These are phyloP conservation scores for Arthrobotrys entomopaga DNA, from an alignment of 2,329 filamentous ascomycete genomes.

Conservation along the genomic window DNA sequence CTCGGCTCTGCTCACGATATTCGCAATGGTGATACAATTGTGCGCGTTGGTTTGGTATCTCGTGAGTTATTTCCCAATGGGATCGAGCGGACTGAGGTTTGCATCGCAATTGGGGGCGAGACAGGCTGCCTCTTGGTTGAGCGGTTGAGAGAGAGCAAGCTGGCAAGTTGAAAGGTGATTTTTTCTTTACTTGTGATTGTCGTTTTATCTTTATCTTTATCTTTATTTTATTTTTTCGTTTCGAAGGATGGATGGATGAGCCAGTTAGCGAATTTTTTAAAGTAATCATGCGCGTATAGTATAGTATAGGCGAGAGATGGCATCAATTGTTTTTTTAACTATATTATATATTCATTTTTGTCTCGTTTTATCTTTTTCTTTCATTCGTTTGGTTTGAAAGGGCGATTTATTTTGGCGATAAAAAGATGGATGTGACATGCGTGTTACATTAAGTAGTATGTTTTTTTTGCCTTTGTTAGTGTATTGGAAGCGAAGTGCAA, in stretches of 20 bases:
- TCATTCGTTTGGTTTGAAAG: conserved; percentile 1
- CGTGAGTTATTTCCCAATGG: conserved; percentile 98
- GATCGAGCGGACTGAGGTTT: conserved; percentile 84
- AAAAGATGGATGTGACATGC: conserved; percentile 3
- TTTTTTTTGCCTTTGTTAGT: background rate
- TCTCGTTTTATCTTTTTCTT: no score
- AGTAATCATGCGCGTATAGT: no score
- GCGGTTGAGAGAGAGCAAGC: conserved; percentile 66
- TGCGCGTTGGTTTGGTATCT: conserved; percentile 89
- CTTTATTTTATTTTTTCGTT: no score
- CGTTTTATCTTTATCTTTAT: conserved; percentile 6
- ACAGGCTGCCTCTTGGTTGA: conserved; percentile 88
- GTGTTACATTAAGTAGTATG: conserved; percentile 11
- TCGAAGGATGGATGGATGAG: no score
- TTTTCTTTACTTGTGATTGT: conserved; percentile 4
- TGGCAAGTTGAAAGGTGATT: background rate
- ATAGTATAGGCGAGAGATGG: no score
- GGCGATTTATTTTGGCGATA: conserved; percentile 16
- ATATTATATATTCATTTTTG: no score
- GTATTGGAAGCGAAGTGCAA: background rate
- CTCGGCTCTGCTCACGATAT: conserved; percentile 82
- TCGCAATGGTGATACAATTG: conserved; percentile 85
- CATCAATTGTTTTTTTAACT: no score
- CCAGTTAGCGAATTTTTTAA: no score
- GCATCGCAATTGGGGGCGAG: conserved; percentile 86